Evolutionary conservation across 306 rosid genomes (phyloP).

Genomic region (Casuarina cunninghamiana): DNA sequence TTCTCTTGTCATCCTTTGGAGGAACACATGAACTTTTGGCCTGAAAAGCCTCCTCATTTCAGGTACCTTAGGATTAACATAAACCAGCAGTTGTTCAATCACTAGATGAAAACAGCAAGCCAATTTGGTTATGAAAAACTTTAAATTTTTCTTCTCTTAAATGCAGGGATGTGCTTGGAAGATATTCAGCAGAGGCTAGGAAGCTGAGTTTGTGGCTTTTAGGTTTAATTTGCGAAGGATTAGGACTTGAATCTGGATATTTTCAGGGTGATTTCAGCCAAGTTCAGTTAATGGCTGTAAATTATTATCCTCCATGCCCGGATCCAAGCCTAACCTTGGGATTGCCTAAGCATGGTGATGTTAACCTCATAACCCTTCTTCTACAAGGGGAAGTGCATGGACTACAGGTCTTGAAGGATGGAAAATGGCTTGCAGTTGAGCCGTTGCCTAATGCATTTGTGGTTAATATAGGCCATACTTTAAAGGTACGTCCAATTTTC

Average conservation of each 20-base stretch:
- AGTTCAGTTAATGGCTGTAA: constrained; percentile 1
- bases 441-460: constrained; percentile 29
- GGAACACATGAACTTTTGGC: constrained; percentile 24
- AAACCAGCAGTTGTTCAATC: background rate
- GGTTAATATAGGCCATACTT: constrained; percentile 25
- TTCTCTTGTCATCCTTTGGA: constrained; percentile 22
- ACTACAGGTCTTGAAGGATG: constrained; percentile 34
- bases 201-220: constrained; percentile 28
- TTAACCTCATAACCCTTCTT: constrained; percentile 18
- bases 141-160: background rate
- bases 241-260: constrained; percentile 22
- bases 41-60: constrained; percentile 12
- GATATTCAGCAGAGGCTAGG: constrained; percentile 16
- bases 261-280: background rate
- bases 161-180: constrained; percentile 18
- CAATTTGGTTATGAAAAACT: too few species aligned
- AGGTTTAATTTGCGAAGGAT: constrained; percentile 28
- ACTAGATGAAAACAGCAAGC: too few species aligned
- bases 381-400: constrained; percentile 26
- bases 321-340: constrained; percentile 40
- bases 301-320: constrained; percentile 26
- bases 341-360: constrained; percentile 34
- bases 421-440: constrained; percentile 29
- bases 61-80: background rate
- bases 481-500: constrained; percentile 2